Evolutionary conservation across 257 asterid genomes (phyloP).

Genomic region (Solanum dulcamara): DNA sequence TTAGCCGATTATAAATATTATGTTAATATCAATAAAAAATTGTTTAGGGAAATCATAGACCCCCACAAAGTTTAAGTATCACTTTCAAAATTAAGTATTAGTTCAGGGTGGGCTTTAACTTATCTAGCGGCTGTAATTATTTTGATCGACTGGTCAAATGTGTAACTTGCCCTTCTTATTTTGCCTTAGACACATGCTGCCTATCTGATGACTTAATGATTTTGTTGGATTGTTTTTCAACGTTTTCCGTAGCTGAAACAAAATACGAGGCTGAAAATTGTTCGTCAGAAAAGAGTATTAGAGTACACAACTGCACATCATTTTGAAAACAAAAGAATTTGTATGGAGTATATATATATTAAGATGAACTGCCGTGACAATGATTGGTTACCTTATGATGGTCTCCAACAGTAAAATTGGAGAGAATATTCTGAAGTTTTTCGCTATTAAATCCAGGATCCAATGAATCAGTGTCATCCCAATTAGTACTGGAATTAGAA

Average conservation of each 20-base stretch:
- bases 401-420: neutral
- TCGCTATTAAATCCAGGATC: constrained; percentile 20
- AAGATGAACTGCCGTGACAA: neutral
- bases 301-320: neutral
- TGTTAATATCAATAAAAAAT: too few relatives aligned
- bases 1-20: too few relatives aligned
- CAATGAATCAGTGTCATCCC: constrained; percentile 29
- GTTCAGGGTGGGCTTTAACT: too few relatives aligned
- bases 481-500: neutral
- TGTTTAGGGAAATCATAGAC: too few relatives aligned
- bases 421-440: constrained; percentile 11
- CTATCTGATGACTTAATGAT: too few relatives aligned
- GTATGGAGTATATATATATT: neutral
- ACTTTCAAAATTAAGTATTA: too few relatives aligned
- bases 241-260: neutral
- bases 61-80: too few relatives aligned
- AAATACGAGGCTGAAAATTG: neutral
- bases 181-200: neutral
- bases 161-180: neutral
- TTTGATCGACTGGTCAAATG: neutral
- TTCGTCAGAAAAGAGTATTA: neutral
- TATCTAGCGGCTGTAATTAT: neutral
- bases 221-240: neutral
- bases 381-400: neutral
- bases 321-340: neutral